Conservation (phyloP, 2,329 filamentous ascomycete genomes). For the Fusarium sp. region DNA sequence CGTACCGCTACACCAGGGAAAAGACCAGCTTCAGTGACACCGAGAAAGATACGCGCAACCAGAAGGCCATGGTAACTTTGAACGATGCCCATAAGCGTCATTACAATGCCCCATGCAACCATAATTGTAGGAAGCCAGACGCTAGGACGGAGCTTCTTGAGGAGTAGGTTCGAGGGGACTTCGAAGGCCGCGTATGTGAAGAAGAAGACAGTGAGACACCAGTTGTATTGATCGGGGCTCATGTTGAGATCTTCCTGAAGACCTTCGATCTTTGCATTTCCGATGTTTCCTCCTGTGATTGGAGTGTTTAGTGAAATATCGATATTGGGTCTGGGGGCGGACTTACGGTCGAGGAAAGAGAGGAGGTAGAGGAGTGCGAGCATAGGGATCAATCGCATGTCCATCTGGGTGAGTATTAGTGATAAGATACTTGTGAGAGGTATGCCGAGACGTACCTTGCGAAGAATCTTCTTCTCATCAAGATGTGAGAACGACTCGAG, state of each 20-base stretch:
- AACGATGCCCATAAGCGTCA: constrained; percentile 66
- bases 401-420: constrained; percentile 55
- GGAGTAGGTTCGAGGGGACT: constrained; percentile 79
- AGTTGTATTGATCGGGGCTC: constrained; percentile 76
- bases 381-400: constrained; percentile 66
- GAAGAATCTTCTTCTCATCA: constrained; percentile 66
- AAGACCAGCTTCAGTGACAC: constrained; percentile 74
- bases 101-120: constrained; percentile 65
- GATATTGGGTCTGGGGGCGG: not conserved
- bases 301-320: not conserved
- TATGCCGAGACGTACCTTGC: constrained; percentile 55
- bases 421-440: not conserved
- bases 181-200: constrained; percentile 81
- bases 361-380: constrained; percentile 75
- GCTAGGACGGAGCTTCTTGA: constrained; percentile 79
- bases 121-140: constrained; percentile 83
- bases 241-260: constrained; percentile 66
- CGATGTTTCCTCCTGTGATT: constrained; percentile 65
- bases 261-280: constrained; percentile 74
- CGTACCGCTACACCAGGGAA: constrained; percentile 70
- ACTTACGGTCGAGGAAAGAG: constrained; percentile 72
- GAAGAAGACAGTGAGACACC: constrained; percentile 79
- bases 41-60: constrained; percentile 66
- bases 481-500: constrained; percentile 44
- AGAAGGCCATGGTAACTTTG: constrained; percentile 60